A percentile compares a stretch with the other conserved stretches of the same genome.
Conservation (phyloP, 441 rosid species). For the Viola pubescens region DNA sequence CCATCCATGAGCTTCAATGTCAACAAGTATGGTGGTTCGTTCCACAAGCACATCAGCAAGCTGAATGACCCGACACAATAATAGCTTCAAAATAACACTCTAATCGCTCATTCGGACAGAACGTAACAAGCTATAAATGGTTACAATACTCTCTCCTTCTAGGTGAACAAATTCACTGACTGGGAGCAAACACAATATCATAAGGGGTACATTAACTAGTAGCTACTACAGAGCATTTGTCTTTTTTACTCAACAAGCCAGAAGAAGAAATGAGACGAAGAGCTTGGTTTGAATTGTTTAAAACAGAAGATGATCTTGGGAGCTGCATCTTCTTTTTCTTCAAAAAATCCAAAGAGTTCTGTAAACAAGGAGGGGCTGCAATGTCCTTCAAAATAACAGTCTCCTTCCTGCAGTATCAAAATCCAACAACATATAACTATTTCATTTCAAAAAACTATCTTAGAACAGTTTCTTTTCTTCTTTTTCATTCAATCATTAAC, state of each 20-base stretch:
- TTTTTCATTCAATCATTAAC: conserved; percentile 5
- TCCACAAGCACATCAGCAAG: too few species aligned
- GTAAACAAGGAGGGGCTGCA: conserved; percentile 63
- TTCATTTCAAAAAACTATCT: neutral
- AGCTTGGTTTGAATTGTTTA: conserved; percentile 71
- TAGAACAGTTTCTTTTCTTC: neutral
- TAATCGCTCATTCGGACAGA: too few species aligned
- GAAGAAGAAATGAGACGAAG: conserved; percentile 55
- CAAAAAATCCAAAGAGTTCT: conserved; percentile 64
- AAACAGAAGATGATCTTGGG: conserved; percentile 56
- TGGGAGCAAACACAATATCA: neutral
- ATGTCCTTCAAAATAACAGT: conserved; percentile 63
- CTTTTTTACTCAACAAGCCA: conserved; percentile 43
- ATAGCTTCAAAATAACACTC: too few species aligned
- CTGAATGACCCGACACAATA: too few species aligned
- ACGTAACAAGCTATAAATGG: too few species aligned
- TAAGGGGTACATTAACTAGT: neutral
- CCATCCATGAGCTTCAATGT: too few species aligned
- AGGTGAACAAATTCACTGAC: neutral
- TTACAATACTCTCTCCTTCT: too few species aligned
- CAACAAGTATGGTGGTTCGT: too few species aligned
- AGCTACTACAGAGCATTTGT: conserved; percentile 4
- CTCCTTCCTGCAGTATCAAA: conserved; percentile 40
- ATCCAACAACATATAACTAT: conserved; percentile 1
- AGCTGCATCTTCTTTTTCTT: conserved; percentile 74